Base-by-base conservation (phyloP, 2,329 filamentous ascomycete genomes). In the Dothistroma pini region DNA sequence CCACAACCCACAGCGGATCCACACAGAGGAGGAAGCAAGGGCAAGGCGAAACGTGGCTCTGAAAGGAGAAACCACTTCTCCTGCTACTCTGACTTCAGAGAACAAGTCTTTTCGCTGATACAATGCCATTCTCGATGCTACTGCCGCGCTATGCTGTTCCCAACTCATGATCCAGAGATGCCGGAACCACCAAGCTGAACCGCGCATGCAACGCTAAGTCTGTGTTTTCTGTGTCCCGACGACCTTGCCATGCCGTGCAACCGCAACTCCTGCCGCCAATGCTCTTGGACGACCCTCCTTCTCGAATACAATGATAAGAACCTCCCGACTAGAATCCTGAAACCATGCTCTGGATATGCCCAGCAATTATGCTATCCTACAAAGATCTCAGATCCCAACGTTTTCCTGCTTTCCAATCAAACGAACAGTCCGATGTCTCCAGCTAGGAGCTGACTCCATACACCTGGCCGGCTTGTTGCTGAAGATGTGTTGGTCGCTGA, bases 401-500 rank as follows among this genome's bases (percentile, higher is more conserved):
- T 6, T 29, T 29, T 29, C 25, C 25, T 29, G 25, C 25, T 29
- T 29, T 29, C 25, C 25, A 29, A 29, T 29, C 25, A 29, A 29
- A 29, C 7, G 41, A 44, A 44, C 16, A 14, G n/a, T n/a, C 51
- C 16, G 8, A 53, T 3, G 35, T 35, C 12, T 53, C n/a, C 41
- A n/a, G 5, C 41, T 44, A 44, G 41, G 41, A 44, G n/a, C 41
- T 64, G 29, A 60, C 53, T 52, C 61, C 65, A 52, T 62, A 63
- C 60, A 62, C 59, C 50, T 63, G 59, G 34, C 58, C 51, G 50
- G 54, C 54, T 49, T 67, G 61, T 51, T 70, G 66, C 44, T 67
- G 67, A 32, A 66, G 47, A 29, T 70, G 63, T 47, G 59, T 55
- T 44, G 66, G 65, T 47, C 52, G 65, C 31, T 63, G 65, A 25